Percentiles rank a stretch among this genome's conserved stretches.
Evolutionary conservation across 2,329 filamentous ascomycete species (phyloP).

Genomic region (Neopestalotiopsis rosae): DNA sequence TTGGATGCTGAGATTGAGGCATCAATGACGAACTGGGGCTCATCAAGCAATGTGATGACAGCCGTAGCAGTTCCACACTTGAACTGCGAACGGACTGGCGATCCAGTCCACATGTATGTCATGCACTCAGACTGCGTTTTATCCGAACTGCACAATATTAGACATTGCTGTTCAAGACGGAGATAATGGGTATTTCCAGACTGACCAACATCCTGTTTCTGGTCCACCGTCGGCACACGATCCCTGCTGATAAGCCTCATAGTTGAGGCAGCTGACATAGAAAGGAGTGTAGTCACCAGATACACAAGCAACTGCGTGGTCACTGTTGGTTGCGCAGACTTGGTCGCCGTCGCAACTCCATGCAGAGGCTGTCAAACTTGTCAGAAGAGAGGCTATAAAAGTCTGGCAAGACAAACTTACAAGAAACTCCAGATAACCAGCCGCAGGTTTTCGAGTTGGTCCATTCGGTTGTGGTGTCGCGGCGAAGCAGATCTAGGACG

Average conservation of each 20-base stretch:
- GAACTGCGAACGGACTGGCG: conserved; percentile 40
- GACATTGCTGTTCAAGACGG: neutral
- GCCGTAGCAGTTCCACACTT: conserved; percentile 36
- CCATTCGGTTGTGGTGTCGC: conserved; percentile 26
- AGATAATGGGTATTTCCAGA: conserved; percentile 8
- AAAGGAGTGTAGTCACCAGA: conserved; percentile 35
- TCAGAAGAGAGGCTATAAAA: neutral
- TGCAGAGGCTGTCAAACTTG: conserved; percentile 26
- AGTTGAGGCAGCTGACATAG: conserved; percentile 42
- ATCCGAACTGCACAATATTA: conserved; percentile 19
- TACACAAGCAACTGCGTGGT: conserved; percentile 42
- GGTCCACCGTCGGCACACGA: conserved; percentile 33
- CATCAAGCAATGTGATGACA: conserved; percentile 39
- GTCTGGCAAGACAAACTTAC: conserved; percentile 26
- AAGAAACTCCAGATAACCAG: conserved; percentile 32
- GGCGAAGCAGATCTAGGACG: conserved; percentile 5
- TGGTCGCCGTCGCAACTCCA: conserved; percentile 28
- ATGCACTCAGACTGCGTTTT: conserved; percentile 36
- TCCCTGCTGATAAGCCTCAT: conserved; percentile 34
- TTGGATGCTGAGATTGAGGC: conserved; percentile 30
- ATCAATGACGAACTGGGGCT: conserved; percentile 40
- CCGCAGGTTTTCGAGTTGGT: conserved; percentile 35
- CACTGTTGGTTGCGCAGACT: conserved; percentile 37
- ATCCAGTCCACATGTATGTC: conserved; percentile 43
- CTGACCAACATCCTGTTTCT: conserved; percentile 44